Percentiles rank a stretch among this genome's conserved stretches.
Evolutionary conservation across 176 grass and related monocot genomes (phyloP).

Genomic region (Luzula sylvatica): DNA sequence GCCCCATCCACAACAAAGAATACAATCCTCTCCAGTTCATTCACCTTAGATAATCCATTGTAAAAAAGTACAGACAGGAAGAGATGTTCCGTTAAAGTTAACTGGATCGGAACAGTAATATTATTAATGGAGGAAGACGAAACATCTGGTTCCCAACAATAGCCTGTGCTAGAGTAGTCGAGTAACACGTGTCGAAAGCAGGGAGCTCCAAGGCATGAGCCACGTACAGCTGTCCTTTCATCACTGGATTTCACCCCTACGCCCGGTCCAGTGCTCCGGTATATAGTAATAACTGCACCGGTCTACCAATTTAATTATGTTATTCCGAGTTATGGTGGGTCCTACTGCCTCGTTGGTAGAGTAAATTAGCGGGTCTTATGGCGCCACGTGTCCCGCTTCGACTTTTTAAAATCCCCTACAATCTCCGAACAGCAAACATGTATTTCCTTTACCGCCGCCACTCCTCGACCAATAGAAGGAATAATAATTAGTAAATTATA

Average conservation of each 20-base stretch:
- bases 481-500: not conserved
- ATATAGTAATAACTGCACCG: too few species aligned
- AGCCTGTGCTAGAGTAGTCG: not conserved
- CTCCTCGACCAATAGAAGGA: not conserved
- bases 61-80: not conserved
- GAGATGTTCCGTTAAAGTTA: too few species aligned
- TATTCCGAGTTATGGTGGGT: not conserved
- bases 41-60: too few species aligned
- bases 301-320: too few species aligned
- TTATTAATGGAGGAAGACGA: not conserved
- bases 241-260: too few species aligned
- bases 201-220: constrained; percentile 21
- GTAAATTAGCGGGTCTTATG: constrained; percentile 3
- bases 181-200: constrained; percentile 15
- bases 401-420: not conserved
- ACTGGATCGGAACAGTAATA: not conserved
- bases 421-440: not conserved
- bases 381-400: constrained; percentile 20
- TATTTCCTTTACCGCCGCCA: not conserved
- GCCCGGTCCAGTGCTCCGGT: too few species aligned
- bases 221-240: constrained; percentile 19
- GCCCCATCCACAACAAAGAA: not conserved
- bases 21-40: not conserved
- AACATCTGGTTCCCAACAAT: constrained; percentile 11
- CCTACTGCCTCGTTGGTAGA: not conserved